Base-by-base conservation (phyloP, 2,329 filamentous ascomycete species). In the Colletotrichum chlorophyti region DNA sequence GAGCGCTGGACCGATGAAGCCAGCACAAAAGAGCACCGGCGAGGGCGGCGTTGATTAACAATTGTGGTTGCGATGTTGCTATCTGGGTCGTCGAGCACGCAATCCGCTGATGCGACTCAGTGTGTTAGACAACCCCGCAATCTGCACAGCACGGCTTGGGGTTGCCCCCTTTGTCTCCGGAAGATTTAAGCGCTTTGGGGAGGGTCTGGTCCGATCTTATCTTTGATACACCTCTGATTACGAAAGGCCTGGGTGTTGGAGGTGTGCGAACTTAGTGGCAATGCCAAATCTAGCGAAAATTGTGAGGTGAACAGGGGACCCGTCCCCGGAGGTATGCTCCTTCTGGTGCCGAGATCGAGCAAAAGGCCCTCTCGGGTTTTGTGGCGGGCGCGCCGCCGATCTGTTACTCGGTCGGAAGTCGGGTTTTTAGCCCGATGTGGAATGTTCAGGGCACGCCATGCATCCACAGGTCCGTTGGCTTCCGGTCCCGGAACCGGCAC, bases 1-100 rank as follows among this genome's bases (percentile, higher is more conserved):
- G 21, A 23, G 38, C 17, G 26, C 19, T 34, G 38, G 15, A n/a
- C 26, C 57, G 52, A 37, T 31, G 51, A 26, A 15, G 23, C 27
- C 6, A 26, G 21, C 23, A 38, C 46, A 23, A 31, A 14, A 23
- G 34, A 40, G 29, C 26, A 29, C 27, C 31, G 19, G 32, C 43
- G 14, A 34, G 9, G 17, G 34, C 10, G 24, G 26, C n/a, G 26
- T 23, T 50, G 57, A 60, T 60, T 57, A 57, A 38, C 17, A 60
- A 50, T 57, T 7, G 35, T 53, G 43, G 24, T 29, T 27, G 51
- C 38, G 40, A 60, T 60, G 57, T 60, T 60, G 51, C 51, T 57
- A 60, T 55, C 38, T 42, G 32, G 51, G 45, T 43, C 37, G 27
- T 34, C 15, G 34, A 60, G 57, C 57, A 60, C 57, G 57, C 57